Evolutionary conservation across 495 filamentous ascomycete genomes (phyloP).

Genomic region (Penicillium subrubescens): DNA sequence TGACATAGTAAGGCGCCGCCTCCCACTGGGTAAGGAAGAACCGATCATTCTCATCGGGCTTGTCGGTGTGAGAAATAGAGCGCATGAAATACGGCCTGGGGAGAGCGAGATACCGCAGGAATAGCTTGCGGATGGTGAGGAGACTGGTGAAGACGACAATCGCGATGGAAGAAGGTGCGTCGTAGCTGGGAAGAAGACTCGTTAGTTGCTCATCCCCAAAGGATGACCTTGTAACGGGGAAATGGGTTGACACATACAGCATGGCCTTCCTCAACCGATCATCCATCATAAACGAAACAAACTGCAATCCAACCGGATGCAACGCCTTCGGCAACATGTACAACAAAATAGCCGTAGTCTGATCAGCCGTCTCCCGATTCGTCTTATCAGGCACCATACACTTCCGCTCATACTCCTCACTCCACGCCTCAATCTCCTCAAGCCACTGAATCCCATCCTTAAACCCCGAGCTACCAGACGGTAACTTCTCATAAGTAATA

Average conservation of each 20-base stretch:
- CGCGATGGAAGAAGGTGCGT: slow-evolving; percentile 41
- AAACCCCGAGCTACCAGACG: slow-evolving; percentile 48
- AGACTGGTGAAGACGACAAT: slow-evolving; percentile 41
- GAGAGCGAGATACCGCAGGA: slow-evolving; percentile 56
- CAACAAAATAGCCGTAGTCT: slow-evolving; percentile 60
- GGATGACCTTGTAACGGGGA: background rate
- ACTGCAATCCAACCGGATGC: slow-evolving; percentile 49
- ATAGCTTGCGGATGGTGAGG: slow-evolving; percentile 50
- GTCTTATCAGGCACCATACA: slow-evolving; percentile 58
- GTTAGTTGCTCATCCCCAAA: background rate
- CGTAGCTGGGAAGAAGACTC: slow-evolving; percentile 38
- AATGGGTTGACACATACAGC: slow-evolving; percentile 47
- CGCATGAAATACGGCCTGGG: slow-evolving; percentile 55
- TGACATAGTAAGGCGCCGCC: slow-evolving; percentile 60
- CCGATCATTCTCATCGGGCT: slow-evolving; percentile 51
- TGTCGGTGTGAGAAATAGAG: slow-evolving; percentile 38
- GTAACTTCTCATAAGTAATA: slow-evolving; percentile 52
- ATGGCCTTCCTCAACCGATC: slow-evolving; percentile 64
- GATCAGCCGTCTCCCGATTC: slow-evolving; percentile 56
- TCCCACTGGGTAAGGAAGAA: slow-evolving; percentile 54
- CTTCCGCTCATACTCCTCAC: slow-evolving; percentile 55
- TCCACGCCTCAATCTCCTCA: slow-evolving; percentile 63
- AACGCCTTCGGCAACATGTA: slow-evolving; percentile 55
- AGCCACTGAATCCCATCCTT: slow-evolving; percentile 65
- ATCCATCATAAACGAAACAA: slow-evolving; percentile 63